phyloP scores from a whole-genome alignment of 441 rosid species.

The Kokia cookei region DNA sequence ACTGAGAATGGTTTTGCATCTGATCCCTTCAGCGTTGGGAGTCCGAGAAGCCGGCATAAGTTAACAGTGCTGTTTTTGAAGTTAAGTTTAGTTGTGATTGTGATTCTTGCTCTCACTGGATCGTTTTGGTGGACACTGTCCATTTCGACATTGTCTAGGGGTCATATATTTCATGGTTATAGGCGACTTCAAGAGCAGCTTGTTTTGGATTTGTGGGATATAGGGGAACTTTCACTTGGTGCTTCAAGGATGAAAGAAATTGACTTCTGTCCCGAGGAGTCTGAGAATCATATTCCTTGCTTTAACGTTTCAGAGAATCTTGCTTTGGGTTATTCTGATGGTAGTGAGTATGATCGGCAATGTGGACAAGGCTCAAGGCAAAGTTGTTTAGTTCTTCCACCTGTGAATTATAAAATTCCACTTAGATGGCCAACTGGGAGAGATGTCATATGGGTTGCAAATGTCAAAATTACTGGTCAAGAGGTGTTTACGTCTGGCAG shows the following conservation, averaged over 20 bases:
- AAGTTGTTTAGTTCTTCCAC: conserved; percentile 75
- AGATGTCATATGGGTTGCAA: conserved; percentile 87
- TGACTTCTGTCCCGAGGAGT: conserved; percentile 63
- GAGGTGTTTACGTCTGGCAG: conserved; percentile 97
- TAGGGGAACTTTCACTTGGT: conserved; percentile 85
- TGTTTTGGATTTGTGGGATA: conserved; percentile 82
- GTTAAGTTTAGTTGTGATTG: conserved; percentile 65
- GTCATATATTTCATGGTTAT: conserved; percentile 66
- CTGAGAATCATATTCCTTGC: conserved; percentile 83
- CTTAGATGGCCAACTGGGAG: conserved; percentile 98
- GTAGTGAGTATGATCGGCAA: conserved; percentile 55
- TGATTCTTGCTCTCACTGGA: conserved; percentile 65
- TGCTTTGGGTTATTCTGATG: conserved; percentile 46
- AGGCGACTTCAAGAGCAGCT: conserved; percentile 90
- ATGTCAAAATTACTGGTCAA: conserved; percentile 87
- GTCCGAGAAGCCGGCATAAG: conserved; percentile 59
- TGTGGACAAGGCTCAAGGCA: conserved; percentile 52
- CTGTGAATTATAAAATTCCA: conserved; percentile 74
- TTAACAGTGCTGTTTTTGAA: conserved; percentile 54
- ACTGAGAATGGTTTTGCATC: conserved; percentile 53
- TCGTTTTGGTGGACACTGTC: conserved; percentile 97
- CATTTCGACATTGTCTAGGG: conserved; percentile 68
- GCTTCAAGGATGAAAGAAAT: conserved; percentile 65
- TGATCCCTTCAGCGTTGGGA: conserved; percentile 49
- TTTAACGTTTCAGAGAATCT: conserved; percentile 63